These are phyloP conservation scores for Fraxinus albicans DNA, from an alignment of 305 asterid genomes.

Conservation along the genomic window DNA sequence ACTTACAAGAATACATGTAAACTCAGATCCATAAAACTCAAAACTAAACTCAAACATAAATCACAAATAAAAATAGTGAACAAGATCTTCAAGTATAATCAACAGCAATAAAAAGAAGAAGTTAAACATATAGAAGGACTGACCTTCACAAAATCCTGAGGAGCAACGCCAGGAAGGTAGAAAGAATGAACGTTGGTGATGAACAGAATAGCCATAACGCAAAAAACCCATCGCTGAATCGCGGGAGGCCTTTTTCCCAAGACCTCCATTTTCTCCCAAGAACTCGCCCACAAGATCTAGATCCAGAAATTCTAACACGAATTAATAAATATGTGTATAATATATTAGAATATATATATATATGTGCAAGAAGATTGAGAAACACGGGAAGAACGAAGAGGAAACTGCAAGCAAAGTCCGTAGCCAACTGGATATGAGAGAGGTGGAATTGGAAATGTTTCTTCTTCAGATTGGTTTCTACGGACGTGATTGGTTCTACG, in stretches of 20 bases:
- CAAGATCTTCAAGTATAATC: not conserved
- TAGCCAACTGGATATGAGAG: not conserved
- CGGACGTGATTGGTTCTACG: not conserved
- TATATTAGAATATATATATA: not conserved
- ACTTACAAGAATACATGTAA: not conserved
- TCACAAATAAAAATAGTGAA: not conserved
- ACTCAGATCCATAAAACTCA: not conserved
- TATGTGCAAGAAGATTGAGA: not conserved
- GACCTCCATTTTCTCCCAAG: conserved; percentile 42
- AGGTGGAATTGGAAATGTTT: not conserved
- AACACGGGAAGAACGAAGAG: conserved; percentile 1
- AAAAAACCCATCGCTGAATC: conserved; percentile 30
- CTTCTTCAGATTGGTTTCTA: not conserved
- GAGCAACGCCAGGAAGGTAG: conserved; percentile 57
- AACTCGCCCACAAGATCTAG: conserved; percentile 12
- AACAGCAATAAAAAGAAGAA: not conserved
- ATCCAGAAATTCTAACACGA: not conserved
- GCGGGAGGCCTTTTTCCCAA: conserved; percentile 30
- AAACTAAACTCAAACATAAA: not conserved
- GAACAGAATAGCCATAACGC: conserved; percentile 24
- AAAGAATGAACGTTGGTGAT: conserved; percentile 32
- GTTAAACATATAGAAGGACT: not conserved
- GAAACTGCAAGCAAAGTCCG: conserved; percentile 1
- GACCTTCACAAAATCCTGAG: conserved; percentile 49
- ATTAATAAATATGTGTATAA: not conserved